These are phyloP conservation scores for Metarhizium guizhouense DNA, from an alignment of 2,329 filamentous ascomycete species.

Conservation along the genomic window DNA sequence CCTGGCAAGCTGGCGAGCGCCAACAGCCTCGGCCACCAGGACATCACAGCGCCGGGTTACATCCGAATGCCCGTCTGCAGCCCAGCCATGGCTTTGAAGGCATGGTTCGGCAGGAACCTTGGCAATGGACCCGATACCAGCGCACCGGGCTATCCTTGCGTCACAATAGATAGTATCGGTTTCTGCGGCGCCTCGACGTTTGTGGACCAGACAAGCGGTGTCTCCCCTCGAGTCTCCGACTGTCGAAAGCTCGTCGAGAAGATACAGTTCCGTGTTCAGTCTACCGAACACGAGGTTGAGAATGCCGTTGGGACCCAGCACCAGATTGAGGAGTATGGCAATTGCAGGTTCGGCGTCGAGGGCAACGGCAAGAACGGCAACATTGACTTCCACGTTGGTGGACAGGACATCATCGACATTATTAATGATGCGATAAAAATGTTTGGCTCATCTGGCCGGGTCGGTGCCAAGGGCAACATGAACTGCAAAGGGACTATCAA, in stretches of 20 bases:
- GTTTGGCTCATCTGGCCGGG: slow-evolving; percentile 19
- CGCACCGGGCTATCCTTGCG: slow-evolving; percentile 22
- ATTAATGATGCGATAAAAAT: slow-evolving; percentile 20
- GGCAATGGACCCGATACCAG: slow-evolving; percentile 12
- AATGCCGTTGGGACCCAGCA: slow-evolving; percentile 9
- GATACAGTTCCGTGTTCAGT: slow-evolving; percentile 13
- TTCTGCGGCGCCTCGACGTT: slow-evolving; percentile 22
- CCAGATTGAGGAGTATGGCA: slow-evolving; percentile 16
- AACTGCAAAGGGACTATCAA: slow-evolving; percentile 16
- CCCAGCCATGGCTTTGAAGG: slow-evolving; percentile 19
- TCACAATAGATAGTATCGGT: slow-evolving; percentile 15
- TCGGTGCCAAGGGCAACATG: slow-evolving; percentile 26
- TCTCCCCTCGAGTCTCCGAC: slow-evolving; percentile 23
- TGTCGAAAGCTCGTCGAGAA: slow-evolving; percentile 25
- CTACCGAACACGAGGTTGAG: not conserved
- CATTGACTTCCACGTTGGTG: slow-evolving; percentile 21
- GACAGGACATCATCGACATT: slow-evolving; percentile 26
- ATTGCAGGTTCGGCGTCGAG: slow-evolving; percentile 25
- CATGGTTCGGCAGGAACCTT: slow-evolving; percentile 19
- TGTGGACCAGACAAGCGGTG: slow-evolving; percentile 22
- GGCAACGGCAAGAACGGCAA: slow-evolving; percentile 15
- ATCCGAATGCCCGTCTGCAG: slow-evolving; percentile 29
- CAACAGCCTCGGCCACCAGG: slow-evolving; percentile 7
- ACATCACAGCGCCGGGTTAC: slow-evolving; percentile 26
- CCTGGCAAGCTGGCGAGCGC: slow-evolving; percentile 14